Conservation (phyloP, 768 basidiomycete genomes). For the Baorangia bicolor region DNA sequence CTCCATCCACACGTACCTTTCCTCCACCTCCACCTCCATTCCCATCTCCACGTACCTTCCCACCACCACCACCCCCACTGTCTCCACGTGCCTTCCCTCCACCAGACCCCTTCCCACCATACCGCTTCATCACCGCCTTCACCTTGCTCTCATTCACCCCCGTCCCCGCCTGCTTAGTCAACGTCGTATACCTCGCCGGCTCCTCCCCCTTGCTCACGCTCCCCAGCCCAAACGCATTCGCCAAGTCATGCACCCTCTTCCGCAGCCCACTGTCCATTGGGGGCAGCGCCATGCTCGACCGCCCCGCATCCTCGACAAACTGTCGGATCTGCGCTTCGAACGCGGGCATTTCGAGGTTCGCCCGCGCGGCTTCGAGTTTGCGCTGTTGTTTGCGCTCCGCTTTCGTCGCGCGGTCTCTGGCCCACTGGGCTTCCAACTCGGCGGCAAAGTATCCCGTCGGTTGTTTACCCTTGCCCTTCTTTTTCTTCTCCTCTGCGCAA, state of each 20-base stretch:
- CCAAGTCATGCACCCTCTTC: conserved; percentile 76
- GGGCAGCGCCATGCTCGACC: conserved; percentile 62
- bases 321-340: conserved; percentile 67
- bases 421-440: conserved; percentile 70
- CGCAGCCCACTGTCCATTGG: conserved; percentile 74
- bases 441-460: conserved; percentile 40
- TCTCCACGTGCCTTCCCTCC: background rate
- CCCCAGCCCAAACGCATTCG: conserved; percentile 73
- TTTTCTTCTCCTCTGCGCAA: conserved; percentile 35
- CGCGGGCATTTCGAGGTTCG: conserved; percentile 64
- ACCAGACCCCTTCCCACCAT: conserved; percentile 27
- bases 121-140: conserved; percentile 38
- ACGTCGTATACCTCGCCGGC: conserved; percentile 67
- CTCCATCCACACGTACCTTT: background rate
- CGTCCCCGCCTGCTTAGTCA: conserved; percentile 65
- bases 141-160: conserved; percentile 68
- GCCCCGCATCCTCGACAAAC: conserved; percentile 60
- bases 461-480: conserved; percentile 23
- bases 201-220: conserved; percentile 76
- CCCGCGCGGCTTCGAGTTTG: no score
- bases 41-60: conserved; percentile 1
- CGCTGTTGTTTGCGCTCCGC: conserved; percentile 70
- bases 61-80: conserved; percentile 21
- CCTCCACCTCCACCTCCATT: background rate
- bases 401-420: conserved; percentile 79